A percentile compares a stretch with the other conserved stretches of the same genome.
Conservation (phyloP, 371 early-diverging fungal species). For the Fennellomyces sp. region DNA sequence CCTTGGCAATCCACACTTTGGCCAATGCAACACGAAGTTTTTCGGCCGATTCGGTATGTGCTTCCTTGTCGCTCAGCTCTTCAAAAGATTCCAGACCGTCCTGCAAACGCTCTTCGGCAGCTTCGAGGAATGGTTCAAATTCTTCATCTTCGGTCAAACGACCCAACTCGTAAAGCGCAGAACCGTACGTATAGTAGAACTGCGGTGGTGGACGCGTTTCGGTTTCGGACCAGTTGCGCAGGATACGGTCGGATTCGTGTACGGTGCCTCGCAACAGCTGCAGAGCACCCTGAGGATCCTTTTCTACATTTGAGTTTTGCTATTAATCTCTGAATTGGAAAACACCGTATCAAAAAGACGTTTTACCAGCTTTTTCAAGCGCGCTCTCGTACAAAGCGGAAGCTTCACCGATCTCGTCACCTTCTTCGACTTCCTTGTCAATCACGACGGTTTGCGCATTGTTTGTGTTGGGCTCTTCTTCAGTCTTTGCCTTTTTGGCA, state of each 20-base stretch:
- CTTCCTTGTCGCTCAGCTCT: constrained; percentile 13
- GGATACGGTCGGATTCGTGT: constrained; percentile 65
- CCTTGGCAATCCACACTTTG: constrained; percentile 47
- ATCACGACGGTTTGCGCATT: constrained; percentile 54
- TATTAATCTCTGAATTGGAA: too few relatives aligned
- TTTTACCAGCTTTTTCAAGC: constrained; percentile 45
- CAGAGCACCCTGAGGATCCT: constrained; percentile 31
- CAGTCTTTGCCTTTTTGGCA: constrained; percentile 40
- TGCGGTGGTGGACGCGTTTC: constrained; percentile 37
- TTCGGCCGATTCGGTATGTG: constrained; percentile 12
- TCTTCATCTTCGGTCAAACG: constrained; percentile 48
- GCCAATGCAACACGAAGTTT: constrained; percentile 37
- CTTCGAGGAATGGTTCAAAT: constrained; percentile 43
- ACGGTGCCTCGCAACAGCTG: constrained; percentile 59
- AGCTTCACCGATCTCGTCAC: constrained; percentile 54
- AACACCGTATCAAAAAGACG: too few relatives aligned
- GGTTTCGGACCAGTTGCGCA: constrained; percentile 50
- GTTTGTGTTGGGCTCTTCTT: constrained; percentile 17
- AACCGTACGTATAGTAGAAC: constrained; percentile 61
- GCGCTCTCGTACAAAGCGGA: constrained; percentile 47
- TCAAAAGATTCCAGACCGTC: constrained; percentile 27
- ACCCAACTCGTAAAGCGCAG: constrained; percentile 59
- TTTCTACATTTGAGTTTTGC: too few relatives aligned
- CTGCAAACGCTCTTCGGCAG: constrained; percentile 47
- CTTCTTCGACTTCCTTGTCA: constrained; percentile 53